A percentile compares a stretch with the other conserved stretches of the same genome.
Conservation (phyloP, 257 asterid species). For the Coffea canephora region DNA sequence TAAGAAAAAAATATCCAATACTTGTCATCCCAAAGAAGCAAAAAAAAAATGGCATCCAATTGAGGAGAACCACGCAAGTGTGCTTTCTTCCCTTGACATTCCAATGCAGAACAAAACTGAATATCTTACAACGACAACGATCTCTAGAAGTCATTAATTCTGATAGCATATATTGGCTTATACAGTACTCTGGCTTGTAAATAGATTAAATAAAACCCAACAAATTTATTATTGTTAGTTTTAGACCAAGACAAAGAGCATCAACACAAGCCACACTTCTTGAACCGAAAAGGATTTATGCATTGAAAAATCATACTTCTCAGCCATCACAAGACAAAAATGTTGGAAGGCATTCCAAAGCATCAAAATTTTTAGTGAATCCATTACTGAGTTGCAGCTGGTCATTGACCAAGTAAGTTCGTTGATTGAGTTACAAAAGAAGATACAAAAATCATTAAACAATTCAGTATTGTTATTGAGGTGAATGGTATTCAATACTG, state of each 20-base stretch:
- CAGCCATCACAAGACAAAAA: slow-evolving; percentile 1
- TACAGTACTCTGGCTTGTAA: not conserved
- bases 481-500: not conserved
- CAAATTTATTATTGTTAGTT: not conserved
- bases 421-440: not conserved
- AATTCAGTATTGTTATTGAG: not conserved
- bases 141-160: not conserved
- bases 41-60: not conserved
- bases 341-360: not conserved
- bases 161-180: not conserved
- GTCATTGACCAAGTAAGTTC: not conserved
- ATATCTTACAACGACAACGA: not conserved
- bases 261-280: not conserved
- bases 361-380: not conserved
- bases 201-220: not conserved
- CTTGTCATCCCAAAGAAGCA: not conserved
- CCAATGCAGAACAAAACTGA: not conserved
- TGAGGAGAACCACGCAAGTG: not conserved
- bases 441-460: not conserved
- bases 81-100: not conserved
- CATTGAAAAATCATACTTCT: not conserved
- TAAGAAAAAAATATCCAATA: not conserved
- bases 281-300: not conserved
- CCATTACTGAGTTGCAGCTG: not conserved
- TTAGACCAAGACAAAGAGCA: not conserved